Base-by-base conservation (phyloP, 768 basidiomycete genomes). In the Pleurotus giganteus region DNA sequence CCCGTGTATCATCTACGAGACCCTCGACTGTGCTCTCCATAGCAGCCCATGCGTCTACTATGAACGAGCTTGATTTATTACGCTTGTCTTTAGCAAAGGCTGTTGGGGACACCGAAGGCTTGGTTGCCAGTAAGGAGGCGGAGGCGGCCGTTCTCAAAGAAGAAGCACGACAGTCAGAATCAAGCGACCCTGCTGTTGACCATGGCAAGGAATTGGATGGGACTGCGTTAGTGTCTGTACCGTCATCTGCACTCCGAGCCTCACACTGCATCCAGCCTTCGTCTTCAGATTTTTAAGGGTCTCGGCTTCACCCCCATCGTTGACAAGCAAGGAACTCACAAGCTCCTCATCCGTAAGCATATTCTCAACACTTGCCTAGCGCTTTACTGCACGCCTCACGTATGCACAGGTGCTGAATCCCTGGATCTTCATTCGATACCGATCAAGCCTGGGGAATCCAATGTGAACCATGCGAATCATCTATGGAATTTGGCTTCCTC, bases 131-230 rank as follows among this genome's bases (percentile, higher is more conserved):
- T 61, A 85, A 83, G 61, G 88, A 91, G 61, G 84, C 82, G 1
- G 88, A 89, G 63, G 78, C 90, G 0, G 75, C 87, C 5, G 72
- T 75, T 4, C 71, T 92, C 56, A 88, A 86, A 60, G 86, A 87
- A 52, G 83, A 84, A 58, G 78, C 79, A 0, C 75, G 77, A 28
- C 69, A 66, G 37, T 65, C 89, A 57, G 89, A 91, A 63, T 77
- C 77, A 37, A 84, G 80, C 49, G 89, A 92, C 66, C 86, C 88
- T 19, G 85, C 88, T 5, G 67, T 76, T 17, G 88, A 90, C 57
- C 89, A 90, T 58, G 83, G 81, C 56, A 79, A 74, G 44, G 83
- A 89, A 49, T 68, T 91, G 32, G 85, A 88, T 62, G 82, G 86
- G 17, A 82, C 81, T 41, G 70, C 78, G 90, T 91, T 70, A 65